Base-by-base conservation (phyloP, 352 stramenopile genomes). In the Phytophthora sansomeana region DNA sequence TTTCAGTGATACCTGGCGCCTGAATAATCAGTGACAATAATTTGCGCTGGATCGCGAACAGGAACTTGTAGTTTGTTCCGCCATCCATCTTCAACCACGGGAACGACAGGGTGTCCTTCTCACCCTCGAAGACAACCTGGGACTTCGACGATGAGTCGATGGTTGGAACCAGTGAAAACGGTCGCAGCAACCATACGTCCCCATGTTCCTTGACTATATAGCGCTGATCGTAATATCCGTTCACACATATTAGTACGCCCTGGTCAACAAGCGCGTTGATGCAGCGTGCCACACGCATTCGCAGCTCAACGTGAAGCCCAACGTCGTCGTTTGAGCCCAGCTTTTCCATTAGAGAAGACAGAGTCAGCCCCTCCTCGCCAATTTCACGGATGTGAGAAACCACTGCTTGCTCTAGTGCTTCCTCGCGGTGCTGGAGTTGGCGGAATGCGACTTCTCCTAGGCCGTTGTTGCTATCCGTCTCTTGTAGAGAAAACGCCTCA, bases 21-120 rank as follows among this genome's bases (percentile, higher is more conserved):
- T 84, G 49, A 38, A 93, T 36, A 32, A 95, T 70, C 19, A 80
- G 70, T 24, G 78, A 51, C 19, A 95, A 59, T 41, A 95, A 46
- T 55, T 91, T 92, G 42, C 86, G 86, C 58, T 95, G 86, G 43
- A 95, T 87, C 24, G 80, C 75, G 26, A 92, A 89, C 14, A 95
- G 35, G 51, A 95, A 95, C 26, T 73, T 77, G 61, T 86, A 84
- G 57, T 95, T 92, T 29, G 78, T 83, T 49, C 74, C 80, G 28
- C 86, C 84, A 53, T 93, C 78, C 86, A 93, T 95, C 63, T 92
- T 92, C 26, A 93, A 72, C 86, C 86, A 95, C 26, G 86, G 86
- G 56, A 84, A 94, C 28, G 85, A 87, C 8, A 92, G 61, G 41
- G 78, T 89, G 48, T 93, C 78, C 63, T 92, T 92, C 55, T 92